Conservation (phyloP, 805 yeast species). For the Yarrowia keelungensis region DNA sequence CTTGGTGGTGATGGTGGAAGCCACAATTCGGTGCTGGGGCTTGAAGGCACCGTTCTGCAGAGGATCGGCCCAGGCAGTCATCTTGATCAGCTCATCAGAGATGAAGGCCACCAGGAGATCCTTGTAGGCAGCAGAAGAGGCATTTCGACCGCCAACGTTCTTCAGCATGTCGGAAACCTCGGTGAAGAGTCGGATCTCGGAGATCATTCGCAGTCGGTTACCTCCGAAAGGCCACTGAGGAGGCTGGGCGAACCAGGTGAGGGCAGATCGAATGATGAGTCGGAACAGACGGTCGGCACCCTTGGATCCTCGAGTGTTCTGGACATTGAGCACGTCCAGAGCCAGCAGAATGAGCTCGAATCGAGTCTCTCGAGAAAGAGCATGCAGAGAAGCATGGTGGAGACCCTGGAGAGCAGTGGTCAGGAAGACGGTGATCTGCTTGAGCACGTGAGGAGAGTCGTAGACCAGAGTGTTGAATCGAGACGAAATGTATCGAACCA, state of each 20-base stretch:
- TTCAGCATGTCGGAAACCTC: conserved; percentile 55
- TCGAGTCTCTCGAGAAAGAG: conserved; percentile 76
- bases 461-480: conserved; percentile 80
- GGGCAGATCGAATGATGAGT: conserved; percentile 66
- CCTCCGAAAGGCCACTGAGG: conserved; percentile 84
- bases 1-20: conserved; percentile 42
- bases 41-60: conserved; percentile 51
- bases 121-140: conserved; percentile 47
- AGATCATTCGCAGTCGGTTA: conserved; percentile 70
- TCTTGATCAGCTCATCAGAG: conserved; percentile 73
- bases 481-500: conserved; percentile 73
- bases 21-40: conserved; percentile 33
- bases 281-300: conserved; percentile 56
- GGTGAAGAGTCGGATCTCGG: conserved; percentile 67
- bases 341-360: conserved; percentile 77
- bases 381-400: conserved; percentile 74
- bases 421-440: conserved; percentile 50
- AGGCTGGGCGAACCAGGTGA: conserved; percentile 77
- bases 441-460: conserved; percentile 72
- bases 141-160: conserved; percentile 40
- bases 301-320: conserved; percentile 58
- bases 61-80: conserved; percentile 80
- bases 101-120: conserved; percentile 66
- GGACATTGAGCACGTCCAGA: conserved; percentile 66
- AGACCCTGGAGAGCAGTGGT: conserved; percentile 58